Evolutionary conservation across 495 filamentous ascomycete species (phyloP).

Genomic region (Penicillium silybi): DNA sequence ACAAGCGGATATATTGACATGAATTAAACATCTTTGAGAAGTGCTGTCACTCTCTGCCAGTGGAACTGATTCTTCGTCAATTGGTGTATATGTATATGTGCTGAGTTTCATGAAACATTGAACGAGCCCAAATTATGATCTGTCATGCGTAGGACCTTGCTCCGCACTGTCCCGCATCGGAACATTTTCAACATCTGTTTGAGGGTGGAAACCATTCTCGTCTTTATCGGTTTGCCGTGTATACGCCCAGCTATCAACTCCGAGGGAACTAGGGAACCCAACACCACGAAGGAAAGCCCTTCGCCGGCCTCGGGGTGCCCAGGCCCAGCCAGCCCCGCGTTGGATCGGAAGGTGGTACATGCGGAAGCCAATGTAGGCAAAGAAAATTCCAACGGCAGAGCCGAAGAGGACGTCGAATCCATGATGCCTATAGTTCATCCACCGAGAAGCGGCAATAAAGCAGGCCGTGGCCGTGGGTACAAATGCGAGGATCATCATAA

Average conservation of each 20-base stretch:
- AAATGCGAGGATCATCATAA: slow-evolving; percentile 53
- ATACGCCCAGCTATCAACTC: slow-evolving; percentile 32
- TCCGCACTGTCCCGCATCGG: slow-evolving; percentile 1
- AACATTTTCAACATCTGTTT: slow-evolving; percentile 11
- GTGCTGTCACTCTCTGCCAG: too few relatives aligned
- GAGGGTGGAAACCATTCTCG: neutral
- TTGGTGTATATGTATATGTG: neutral
- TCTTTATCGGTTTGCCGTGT: neutral
- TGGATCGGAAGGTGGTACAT: slow-evolving; percentile 68
- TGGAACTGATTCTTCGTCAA: neutral
- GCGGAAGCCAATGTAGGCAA: slow-evolving; percentile 54
- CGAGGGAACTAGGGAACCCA: slow-evolving; percentile 49
- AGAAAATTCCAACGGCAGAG: slow-evolving; percentile 50
- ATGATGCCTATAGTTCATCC: slow-evolving; percentile 59
- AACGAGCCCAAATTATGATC: neutral
- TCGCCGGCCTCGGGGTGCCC: slow-evolving; percentile 39
- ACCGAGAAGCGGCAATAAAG: slow-evolving; percentile 61
- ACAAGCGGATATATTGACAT: neutral
- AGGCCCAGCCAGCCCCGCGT: slow-evolving; percentile 54
- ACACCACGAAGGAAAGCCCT: slow-evolving; percentile 58
- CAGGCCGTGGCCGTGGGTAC: slow-evolving; percentile 54
- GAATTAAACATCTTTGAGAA: neutral
- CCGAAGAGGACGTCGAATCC: slow-evolving; percentile 64
- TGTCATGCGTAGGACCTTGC: neutral
- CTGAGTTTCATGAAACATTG: neutral